A percentile compares a stretch with the other conserved stretches of the same genome.
These are phyloP conservation scores for Corymbia maculata DNA, from an alignment of 345 rosid species.

Conservation along the genomic window DNA sequence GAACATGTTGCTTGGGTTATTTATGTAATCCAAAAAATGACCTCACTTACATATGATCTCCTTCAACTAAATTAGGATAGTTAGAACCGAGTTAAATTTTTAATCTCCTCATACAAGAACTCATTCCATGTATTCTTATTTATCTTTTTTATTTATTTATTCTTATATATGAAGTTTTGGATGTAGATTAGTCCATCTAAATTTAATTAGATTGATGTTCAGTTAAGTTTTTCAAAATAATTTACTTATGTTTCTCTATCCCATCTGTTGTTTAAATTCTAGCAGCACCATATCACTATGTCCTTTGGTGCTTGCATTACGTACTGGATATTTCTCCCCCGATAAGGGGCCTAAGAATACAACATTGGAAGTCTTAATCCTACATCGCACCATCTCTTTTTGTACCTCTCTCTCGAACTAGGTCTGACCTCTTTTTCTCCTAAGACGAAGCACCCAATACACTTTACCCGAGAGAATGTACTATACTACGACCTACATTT, in stretches of 20 bases:
- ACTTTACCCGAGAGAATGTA: neutral
- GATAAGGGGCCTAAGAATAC: neutral
- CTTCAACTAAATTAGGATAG: neutral
- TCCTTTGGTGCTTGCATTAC: neutral
- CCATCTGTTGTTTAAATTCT: neutral
- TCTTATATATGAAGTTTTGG: neutral
- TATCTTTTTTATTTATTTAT: neutral
- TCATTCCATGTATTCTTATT: no score
- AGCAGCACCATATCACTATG: neutral
- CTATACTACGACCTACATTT: neutral
- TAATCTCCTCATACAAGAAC: neutral
- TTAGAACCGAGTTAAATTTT: neutral
- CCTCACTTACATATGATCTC: neutral
- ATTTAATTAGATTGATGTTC: no score
- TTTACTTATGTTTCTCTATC: neutral
- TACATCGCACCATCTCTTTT: neutral
- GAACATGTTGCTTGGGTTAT: neutral
- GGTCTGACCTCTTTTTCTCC: neutral
- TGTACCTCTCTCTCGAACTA: neutral
- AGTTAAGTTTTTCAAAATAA: neutral
- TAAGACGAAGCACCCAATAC: neutral
- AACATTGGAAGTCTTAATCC: neutral
- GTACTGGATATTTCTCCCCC: neutral
- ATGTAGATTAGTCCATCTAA: neutral
- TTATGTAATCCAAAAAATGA: neutral